Conservation (phyloP, 2,329 filamentous ascomycete species). For the Colletotrichum scovillei region DNA sequence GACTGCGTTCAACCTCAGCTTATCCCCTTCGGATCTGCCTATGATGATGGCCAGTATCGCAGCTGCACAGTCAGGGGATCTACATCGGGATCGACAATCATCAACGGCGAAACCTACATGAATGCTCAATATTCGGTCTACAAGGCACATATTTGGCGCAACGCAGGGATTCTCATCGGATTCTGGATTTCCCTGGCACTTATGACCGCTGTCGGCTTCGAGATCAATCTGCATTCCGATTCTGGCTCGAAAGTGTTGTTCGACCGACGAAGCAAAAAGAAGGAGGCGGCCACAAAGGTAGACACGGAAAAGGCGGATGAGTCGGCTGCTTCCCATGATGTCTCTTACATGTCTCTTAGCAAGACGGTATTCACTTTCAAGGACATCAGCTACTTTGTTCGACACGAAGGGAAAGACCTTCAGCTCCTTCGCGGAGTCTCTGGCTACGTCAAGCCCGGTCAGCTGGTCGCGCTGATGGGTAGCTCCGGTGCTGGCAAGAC, state of each 20-base stretch:
- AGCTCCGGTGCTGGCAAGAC: slow-evolving; percentile 45
- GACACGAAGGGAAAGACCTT: slow-evolving; percentile 56
- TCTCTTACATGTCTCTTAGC: neutral
- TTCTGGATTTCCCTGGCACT: slow-evolving; percentile 32
- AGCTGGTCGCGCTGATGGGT: slow-evolving; percentile 71
- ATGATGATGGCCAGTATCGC: neutral
- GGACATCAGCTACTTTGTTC: slow-evolving; percentile 23
- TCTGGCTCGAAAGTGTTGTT: neutral
- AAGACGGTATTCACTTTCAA: slow-evolving; percentile 25
- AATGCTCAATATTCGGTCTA: slow-evolving; percentile 29
- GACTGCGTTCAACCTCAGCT: slow-evolving; percentile 55
- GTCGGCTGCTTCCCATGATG: neutral
- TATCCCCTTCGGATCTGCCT: slow-evolving; percentile 15
- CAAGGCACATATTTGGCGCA: slow-evolving; percentile 37
- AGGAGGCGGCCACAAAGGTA: neutral
- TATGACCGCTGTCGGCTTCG: neutral
- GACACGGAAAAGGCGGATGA: neutral
- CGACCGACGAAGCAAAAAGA: neutral
- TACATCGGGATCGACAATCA: slow-evolving; percentile 40
- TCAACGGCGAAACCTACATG: neutral
- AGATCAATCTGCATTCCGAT: neutral
- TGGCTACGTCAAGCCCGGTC: slow-evolving; percentile 78
- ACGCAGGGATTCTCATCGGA: slow-evolving; percentile 33
- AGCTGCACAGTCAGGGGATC: neutral
- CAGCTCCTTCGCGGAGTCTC: slow-evolving; percentile 72